Evolutionary conservation across 176 grass and related monocot species (phyloP).

Genomic region (Oropetium thomaeum): DNA sequence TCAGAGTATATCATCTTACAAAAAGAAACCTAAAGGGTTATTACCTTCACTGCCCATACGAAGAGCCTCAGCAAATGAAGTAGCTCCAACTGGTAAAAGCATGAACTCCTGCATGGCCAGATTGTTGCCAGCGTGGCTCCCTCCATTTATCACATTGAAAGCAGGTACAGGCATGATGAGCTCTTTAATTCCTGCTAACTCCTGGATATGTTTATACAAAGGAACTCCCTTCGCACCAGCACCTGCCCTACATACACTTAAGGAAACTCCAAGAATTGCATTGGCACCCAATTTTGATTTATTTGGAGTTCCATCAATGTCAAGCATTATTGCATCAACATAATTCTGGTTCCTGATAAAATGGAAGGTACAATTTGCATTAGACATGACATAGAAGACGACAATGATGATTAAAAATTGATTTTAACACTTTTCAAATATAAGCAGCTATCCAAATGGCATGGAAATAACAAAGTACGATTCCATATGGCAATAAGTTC

Average conservation of each 20-base stretch:
- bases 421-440: constrained; percentile 1
- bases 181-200: constrained; percentile 76
- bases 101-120: constrained; percentile 99
- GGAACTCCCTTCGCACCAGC: constrained; percentile 84
- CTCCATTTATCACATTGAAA: constrained; percentile 99
- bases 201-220: constrained; percentile 91
- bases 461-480: neutral
- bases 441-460: neutral
- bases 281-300: constrained; percentile 94
- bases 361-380: constrained; percentile 7
- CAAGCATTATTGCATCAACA: constrained; percentile 91
- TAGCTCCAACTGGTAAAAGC: constrained; percentile 83
- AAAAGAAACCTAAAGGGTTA: neutral
- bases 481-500: neutral
- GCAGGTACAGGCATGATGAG: constrained; percentile 97
- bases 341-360: constrained; percentile 76
- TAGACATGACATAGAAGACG: neutral
- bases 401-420: neutral
- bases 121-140: constrained; percentile 98
- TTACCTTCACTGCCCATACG: constrained; percentile 91
- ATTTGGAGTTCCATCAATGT: constrained; percentile 88
- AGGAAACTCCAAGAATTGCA: constrained; percentile 96
- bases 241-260: constrained; percentile 86
- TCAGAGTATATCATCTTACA: neutral
- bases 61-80: constrained; percentile 85